A percentile compares a stretch with the other conserved stretches of the same genome.
phyloP scores from a whole-genome alignment of 2,329 filamentous ascomycete genomes.

The Pseudonectria foliicola region DNA sequence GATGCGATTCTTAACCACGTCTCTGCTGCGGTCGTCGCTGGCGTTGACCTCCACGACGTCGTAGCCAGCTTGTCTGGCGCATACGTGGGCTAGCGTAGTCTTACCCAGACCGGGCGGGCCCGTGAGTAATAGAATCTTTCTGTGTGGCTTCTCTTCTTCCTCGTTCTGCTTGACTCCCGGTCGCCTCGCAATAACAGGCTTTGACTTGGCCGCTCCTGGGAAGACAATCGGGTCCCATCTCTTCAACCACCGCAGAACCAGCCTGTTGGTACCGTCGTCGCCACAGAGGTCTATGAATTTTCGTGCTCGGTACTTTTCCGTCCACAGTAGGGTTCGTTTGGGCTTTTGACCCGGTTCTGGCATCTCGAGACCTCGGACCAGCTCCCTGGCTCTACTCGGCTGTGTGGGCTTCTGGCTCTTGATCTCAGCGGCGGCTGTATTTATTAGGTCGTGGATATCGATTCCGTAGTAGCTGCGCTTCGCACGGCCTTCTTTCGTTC shows the following conservation, averaged over 20 bases:
- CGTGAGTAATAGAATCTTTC: slow-evolving; percentile 83
- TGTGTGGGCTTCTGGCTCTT: slow-evolving; percentile 27
- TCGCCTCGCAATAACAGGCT: slow-evolving; percentile 35
- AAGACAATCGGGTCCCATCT: slow-evolving; percentile 91
- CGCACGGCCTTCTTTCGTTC: slow-evolving; percentile 59
- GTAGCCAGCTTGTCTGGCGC: slow-evolving; percentile 89
- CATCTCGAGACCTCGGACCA: slow-evolving; percentile 38
- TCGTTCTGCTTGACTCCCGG: slow-evolving; percentile 36
- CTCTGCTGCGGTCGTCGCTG: slow-evolving; percentile 83
- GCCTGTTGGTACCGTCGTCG: slow-evolving; percentile 86
- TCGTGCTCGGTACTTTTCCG: slow-evolving; percentile 90
- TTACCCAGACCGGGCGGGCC: slow-evolving; percentile 92
- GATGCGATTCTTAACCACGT: slow-evolving; percentile 87
- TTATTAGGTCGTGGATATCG: slow-evolving; percentile 77
- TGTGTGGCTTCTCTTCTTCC: slow-evolving; percentile 68
- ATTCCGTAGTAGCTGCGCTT: slow-evolving; percentile 83
- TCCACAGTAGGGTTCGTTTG: slow-evolving; percentile 68
- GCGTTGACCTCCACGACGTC: slow-evolving; percentile 97
- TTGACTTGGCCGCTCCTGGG: slow-evolving; percentile 61
- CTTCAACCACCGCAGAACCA: slow-evolving; percentile 89
- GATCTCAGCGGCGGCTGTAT: slow-evolving; percentile 58
- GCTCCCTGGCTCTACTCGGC: slow-evolving; percentile 22
- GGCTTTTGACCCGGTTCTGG: slow-evolving; percentile 28
- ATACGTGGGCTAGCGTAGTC: slow-evolving; percentile 93
- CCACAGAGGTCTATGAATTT: slow-evolving; percentile 92